Evolutionary conservation across 2,329 filamentous ascomycete species (phyloP).

Genomic region (Xenoacremonium recifei): DNA sequence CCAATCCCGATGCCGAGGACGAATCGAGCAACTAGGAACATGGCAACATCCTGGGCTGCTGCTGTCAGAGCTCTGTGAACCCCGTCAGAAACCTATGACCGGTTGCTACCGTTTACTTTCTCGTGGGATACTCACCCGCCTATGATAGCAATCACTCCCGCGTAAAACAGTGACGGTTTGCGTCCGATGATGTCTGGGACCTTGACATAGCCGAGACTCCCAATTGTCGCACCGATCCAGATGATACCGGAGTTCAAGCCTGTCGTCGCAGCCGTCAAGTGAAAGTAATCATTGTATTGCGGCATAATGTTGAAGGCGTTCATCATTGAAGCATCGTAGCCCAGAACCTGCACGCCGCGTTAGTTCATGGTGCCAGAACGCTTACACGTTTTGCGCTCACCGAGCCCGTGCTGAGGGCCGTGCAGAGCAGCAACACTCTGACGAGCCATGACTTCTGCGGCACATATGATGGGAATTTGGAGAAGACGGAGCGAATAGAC

Average conservation of each 20-base stretch:
- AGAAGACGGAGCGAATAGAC: no score
- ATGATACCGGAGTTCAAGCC: conserved; percentile 50
- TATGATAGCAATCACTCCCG: conserved; percentile 36
- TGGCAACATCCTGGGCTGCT: conserved; percentile 48
- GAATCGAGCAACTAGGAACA: conserved; percentile 48
- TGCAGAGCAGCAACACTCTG: no score
- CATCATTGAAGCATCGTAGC: conserved; percentile 48
- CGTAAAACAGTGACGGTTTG: conserved; percentile 1
- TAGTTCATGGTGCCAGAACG: no score
- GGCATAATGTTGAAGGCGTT: conserved; percentile 56
- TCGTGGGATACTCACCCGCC: no score
- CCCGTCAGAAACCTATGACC: no score
- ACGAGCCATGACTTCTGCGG: no score
- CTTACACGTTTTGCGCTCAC: no score
- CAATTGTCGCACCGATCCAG: conserved; percentile 5
- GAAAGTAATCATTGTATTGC: conserved; percentile 52
- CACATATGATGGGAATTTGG: no score
- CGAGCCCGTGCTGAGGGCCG: no score
- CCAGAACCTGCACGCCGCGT: no score
- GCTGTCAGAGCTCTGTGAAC: no score
- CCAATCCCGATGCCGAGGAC: conserved; percentile 46
- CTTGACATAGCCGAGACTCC: conserved; percentile 3
- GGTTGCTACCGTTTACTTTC: no score
- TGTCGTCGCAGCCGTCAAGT: conserved; percentile 46
- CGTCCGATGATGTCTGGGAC: conserved; percentile 7